These are phyloP conservation scores for Trypanosoma mega DNA, from an alignment of 208 protist species.

Conservation along the genomic window DNA sequence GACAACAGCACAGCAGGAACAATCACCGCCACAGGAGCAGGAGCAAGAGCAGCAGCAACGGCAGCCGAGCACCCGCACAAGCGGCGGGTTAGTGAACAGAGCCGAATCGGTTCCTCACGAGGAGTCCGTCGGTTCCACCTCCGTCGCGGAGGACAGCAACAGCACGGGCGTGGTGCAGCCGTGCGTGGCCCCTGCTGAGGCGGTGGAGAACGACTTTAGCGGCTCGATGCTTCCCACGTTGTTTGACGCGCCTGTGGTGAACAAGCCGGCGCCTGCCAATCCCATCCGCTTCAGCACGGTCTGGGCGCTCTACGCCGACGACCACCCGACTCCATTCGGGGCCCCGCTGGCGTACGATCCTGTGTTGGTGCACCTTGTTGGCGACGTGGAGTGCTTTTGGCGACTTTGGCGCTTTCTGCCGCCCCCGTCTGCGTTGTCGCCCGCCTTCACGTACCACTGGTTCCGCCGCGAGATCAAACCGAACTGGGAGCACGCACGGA, in stretches of 20 bases:
- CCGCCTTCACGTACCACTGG: conserved; percentile 82
- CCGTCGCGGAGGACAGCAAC: background rate
- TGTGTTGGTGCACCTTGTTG: conserved; percentile 66
- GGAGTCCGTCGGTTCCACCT: conserved; percentile 12
- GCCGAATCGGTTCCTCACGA: background rate
- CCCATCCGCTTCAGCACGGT: conserved; percentile 58
- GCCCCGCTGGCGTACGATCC: conserved; percentile 49
- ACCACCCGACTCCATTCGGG: conserved; percentile 44
- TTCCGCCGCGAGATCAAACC: conserved; percentile 83
- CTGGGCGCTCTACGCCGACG: conserved; percentile 84
- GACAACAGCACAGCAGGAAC: background rate
- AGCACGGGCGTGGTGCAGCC: conserved; percentile 7
- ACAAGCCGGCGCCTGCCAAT: conserved; percentile 35
- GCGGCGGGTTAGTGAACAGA: background rate
- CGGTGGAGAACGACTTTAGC: conserved; percentile 27
- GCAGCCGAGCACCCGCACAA: background rate
- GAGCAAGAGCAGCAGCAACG: conserved; percentile 2
- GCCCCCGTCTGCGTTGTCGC: conserved; percentile 53
- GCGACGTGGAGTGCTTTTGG: conserved; percentile 81
- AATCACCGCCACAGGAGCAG: background rate
- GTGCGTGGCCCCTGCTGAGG: background rate
- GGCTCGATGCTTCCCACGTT: conserved; percentile 14
- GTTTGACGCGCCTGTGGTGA: conserved; percentile 5
- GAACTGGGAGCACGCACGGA: conserved; percentile 85
- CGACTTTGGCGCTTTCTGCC: conserved; percentile 74